A percentile compares a stretch with the other conserved stretches of the same genome.
Conservation (phyloP, 176 grass and related monocot species). For the Aegilops bicornis region DNA sequence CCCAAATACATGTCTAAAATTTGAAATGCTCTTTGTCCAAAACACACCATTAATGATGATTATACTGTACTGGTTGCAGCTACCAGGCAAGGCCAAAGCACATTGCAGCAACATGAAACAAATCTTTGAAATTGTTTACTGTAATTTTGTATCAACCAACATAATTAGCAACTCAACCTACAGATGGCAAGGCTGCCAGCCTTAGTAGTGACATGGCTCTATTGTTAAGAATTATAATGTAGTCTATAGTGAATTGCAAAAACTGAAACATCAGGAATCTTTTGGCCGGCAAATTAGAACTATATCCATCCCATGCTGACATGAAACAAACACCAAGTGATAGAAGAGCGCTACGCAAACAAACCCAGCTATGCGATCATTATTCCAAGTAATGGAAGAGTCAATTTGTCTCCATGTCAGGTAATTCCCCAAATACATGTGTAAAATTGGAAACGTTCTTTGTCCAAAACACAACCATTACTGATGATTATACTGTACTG, state of each 20-base stretch:
- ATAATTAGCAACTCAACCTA: neutral
- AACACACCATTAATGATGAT: neutral
- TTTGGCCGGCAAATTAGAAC: neutral
- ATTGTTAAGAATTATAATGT: neutral
- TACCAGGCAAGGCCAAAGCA: neutral
- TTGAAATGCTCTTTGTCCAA: neutral
- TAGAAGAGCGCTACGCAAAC: neutral
- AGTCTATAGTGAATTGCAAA: neutral
- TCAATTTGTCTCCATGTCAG: neutral
- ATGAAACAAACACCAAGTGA: no score
- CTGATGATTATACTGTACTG: neutral
- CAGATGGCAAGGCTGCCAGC: neutral
- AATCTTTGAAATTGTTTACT: neutral
- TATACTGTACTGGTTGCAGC: neutral
- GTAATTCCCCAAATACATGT: neutral
- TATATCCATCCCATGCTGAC: neutral
- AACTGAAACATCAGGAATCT: slow-evolving; percentile 2
- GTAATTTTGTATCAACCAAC: neutral
- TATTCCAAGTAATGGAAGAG: neutral
- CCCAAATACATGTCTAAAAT: neutral
- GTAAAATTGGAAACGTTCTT: neutral
- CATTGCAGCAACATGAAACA: neutral
- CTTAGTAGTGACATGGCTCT: neutral
- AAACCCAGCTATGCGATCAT: neutral
- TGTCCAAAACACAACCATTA: neutral